Base-by-base conservation (phyloP, 2,329 filamentous ascomycete species). In the Pseudonectria buxi region DNA sequence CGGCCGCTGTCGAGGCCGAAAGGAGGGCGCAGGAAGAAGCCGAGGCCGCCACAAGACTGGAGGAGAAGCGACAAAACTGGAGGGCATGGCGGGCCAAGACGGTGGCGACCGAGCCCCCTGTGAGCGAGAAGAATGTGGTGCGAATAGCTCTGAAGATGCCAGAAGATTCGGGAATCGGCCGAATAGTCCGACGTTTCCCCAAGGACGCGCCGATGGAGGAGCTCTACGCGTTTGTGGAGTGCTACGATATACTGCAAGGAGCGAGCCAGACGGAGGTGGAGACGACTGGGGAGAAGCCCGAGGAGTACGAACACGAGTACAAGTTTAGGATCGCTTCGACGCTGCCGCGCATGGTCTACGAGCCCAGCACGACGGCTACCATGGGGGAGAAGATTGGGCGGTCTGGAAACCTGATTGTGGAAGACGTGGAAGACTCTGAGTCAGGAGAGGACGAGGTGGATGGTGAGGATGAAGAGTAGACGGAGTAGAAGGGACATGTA, bases 201-300 rank as follows among this genome's bases (percentile, higher is more conserved):
- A 68, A 72, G 1, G 68, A 77, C n/a, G 77, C 84, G 0, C 71
- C 74, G 3, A 67, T 96, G 26, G 90, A 96, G 56, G 88, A 95
- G 53, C 65, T 98, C 6, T 96, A 96, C 59, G 92, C 90, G 1
- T 95, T 94, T 63, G 88, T 96, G 3, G 92, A 98, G 56, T 96
- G 90, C 63, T 82, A 88, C 56, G 80, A 86, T 34, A 49, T 83
- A 6, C 50, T 88, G 3, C 61, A 72, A 25, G 61, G 63, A 2
- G 59, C 54, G 14, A 59, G 58, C 13, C 47, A 36, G 16, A 34
- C 43, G 11, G 53, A 41, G 24, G 46, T 45, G 32, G 53, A 49
- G 9, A 22, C 18, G 18, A 22, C 18, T 22, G 18, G 18, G 22
- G 45, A 47, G 25, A 62, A 77, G 48, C 86, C 87, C 0, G 65